Conservation (phyloP, 768 basidiomycete species). For the Tylopilus rubrobrunneus region DNA sequence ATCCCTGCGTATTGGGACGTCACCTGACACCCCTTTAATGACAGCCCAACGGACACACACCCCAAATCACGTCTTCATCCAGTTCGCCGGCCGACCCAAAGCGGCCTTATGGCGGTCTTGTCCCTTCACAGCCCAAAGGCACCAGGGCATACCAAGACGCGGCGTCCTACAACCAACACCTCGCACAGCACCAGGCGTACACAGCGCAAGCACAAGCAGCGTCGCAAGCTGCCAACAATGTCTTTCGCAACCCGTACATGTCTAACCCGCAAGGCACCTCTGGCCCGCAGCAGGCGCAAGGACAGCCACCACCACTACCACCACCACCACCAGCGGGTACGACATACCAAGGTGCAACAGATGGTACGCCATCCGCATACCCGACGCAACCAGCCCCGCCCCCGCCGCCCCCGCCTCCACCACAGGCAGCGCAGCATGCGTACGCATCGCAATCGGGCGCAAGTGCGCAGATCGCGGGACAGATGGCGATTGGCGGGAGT, state of each 20-base stretch:
- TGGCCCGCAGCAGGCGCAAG: conserved; percentile 27
- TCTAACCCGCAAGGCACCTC: conserved; percentile 42
- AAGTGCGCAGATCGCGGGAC: conserved; percentile 19
- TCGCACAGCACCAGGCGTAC: conserved; percentile 90
- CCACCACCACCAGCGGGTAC: conserved; percentile 7
- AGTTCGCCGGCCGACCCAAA: conserved; percentile 57
- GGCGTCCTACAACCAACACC: conserved; percentile 89
- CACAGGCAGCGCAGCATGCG: conserved; percentile 20
- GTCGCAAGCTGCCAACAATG: conserved; percentile 64
- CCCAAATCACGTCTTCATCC: conserved; percentile 29
- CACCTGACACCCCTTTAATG: conserved; percentile 3
- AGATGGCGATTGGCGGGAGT: conserved; percentile 13
- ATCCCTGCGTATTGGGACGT: not conserved
- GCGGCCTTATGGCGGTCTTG: conserved; percentile 89
- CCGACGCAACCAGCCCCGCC: conserved; percentile 29
- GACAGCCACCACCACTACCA: conserved; percentile 8
- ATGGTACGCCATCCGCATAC: conserved; percentile 15
- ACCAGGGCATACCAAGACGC: conserved; percentile 88
- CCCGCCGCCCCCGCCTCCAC: conserved; percentile 11
- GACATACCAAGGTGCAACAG: conserved; percentile 23
- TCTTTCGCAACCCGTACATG: conserved; percentile 80
- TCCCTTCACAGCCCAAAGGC: conserved; percentile 84
- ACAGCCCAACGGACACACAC: conserved; percentile 50
- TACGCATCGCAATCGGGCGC: conserved; percentile 24
- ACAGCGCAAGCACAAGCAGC: conserved; percentile 81